A percentile compares a stretch with the other conserved stretches of the same genome.
phyloP scores from a whole-genome alignment of 768 basidiomycete species.

The Collybia sp. region DNA sequence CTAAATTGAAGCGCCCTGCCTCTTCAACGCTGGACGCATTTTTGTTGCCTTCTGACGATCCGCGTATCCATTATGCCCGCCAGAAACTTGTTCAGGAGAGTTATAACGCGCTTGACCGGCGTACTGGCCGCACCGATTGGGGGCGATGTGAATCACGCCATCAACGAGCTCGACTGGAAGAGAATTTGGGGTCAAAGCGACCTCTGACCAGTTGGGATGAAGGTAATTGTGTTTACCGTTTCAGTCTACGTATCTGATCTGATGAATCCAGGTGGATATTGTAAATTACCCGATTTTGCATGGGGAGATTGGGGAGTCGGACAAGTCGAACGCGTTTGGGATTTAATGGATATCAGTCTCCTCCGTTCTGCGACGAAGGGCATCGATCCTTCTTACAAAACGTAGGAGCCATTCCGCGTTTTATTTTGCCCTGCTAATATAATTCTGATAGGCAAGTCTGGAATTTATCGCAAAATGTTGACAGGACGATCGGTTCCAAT shows the following conservation, averaged over 20 bases:
- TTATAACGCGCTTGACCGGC: conserved; percentile 58
- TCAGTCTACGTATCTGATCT: conserved; percentile 1
- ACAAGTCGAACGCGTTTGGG: conserved; percentile 94
- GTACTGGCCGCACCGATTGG: conserved; percentile 83
- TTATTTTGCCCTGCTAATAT: conserved; percentile 8
- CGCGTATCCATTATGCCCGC: conserved; percentile 84
- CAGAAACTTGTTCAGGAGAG: conserved; percentile 76
- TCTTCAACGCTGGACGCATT: conserved; percentile 90
- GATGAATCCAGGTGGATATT: conserved; percentile 59
- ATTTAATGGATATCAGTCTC: conserved; percentile 88
- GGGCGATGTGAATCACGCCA: conserved; percentile 90
- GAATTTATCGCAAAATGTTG: conserved; percentile 97
- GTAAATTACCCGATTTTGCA: conserved; percentile 82
- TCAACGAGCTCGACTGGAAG: conserved; percentile 81
- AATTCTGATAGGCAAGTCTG: conserved; percentile 64
- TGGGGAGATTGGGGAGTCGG: conserved; percentile 94
- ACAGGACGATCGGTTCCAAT: conserved; percentile 79
- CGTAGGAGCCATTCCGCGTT: conserved; percentile 43
- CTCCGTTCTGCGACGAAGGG: conserved; percentile 78
- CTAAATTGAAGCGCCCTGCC: conserved; percentile 73
- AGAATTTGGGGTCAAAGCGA: conserved; percentile 74
- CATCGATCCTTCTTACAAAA: conserved; percentile 85
- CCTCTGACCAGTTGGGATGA: conserved; percentile 94
- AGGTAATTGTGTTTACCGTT: conserved; percentile 35
- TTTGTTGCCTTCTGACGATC: conserved; percentile 86